Percentiles rank a stretch among this genome's conserved stretches.
Evolutionary conservation across 1,139 yeast species (phyloP).

Genomic region (Sugiyamaella paludigena): DNA sequence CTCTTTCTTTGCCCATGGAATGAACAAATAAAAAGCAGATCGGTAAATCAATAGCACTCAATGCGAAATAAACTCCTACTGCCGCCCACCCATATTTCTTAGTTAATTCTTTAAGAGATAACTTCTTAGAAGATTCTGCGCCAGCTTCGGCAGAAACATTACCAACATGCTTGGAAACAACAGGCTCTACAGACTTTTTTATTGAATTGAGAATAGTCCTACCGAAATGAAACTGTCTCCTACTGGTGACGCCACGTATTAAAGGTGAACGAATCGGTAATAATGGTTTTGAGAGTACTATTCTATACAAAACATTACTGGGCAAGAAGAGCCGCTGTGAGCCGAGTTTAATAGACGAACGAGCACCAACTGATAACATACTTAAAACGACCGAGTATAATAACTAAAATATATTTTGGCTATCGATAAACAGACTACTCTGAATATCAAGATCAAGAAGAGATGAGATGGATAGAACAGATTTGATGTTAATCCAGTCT

Average conservation of each 20-base stretch:
- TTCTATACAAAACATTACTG: no score
- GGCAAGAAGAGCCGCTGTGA: no score
- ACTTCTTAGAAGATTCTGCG: neutral
- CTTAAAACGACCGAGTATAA: no score
- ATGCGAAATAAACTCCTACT: constrained; percentile 72
- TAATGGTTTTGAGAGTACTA: no score
- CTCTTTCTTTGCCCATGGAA: constrained; percentile 77
- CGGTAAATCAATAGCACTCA: constrained; percentile 76
- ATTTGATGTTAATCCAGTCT: no score
- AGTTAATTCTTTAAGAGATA: constrained; percentile 58
- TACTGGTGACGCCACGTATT: neutral
- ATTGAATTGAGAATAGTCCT: constrained; percentile 1
- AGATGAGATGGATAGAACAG: no score
- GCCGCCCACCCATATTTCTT: constrained; percentile 92
- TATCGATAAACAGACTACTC: no score
- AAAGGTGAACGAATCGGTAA: no score
- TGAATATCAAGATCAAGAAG: no score
- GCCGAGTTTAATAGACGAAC: no score
- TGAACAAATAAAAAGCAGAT: constrained; percentile 80
- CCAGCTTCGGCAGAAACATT: neutral
- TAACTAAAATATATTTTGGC: no score
- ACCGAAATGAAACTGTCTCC: constrained; percentile 8
- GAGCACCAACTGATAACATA: no score
- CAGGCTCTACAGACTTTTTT: neutral
- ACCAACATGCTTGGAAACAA: neutral